These are phyloP conservation scores for Gossypium aridum DNA, from an alignment of 441 rosid species.

Conservation along the genomic window DNA sequence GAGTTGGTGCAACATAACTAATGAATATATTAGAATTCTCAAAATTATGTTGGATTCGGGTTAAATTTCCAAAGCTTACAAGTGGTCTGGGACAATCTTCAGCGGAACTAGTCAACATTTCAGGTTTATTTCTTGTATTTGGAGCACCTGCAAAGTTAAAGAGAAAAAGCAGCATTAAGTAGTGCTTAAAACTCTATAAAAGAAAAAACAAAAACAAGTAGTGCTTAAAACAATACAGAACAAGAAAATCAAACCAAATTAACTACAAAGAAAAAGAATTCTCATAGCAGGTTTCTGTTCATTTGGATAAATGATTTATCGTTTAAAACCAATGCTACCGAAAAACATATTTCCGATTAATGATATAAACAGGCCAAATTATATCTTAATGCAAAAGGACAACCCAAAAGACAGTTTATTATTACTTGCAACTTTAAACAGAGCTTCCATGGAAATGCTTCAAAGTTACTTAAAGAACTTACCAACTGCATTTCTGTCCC, in stretches of 20 bases:
- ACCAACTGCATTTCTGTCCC: conserved; percentile 32
- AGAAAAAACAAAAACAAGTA: no score
- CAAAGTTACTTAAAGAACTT: conserved; percentile 21
- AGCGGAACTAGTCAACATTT: conserved; percentile 23
- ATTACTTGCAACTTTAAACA: background rate
- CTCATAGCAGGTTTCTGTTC: background rate
- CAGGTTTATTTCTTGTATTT: conserved; percentile 30
- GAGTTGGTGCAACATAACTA: no score
- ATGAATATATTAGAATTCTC: background rate
- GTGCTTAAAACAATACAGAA: background rate
- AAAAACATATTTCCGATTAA: background rate
- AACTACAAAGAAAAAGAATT: background rate
- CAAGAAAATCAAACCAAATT: conserved; percentile 5
- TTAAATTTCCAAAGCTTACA: conserved; percentile 38
- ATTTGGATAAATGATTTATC: background rate
- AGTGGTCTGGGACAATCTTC: conserved; percentile 33
- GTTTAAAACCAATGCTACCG: background rate
- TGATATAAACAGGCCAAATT: background rate
- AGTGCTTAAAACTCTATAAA: background rate
- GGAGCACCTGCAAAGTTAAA: conserved; percentile 39
- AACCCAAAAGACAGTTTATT: background rate
- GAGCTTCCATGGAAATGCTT: background rate
- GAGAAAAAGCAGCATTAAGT: background rate
- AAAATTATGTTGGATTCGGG: background rate
- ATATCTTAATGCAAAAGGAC: background rate